Evolutionary conservation across 1,139 yeast genomes (phyloP).

Genomic region (Nakaseomyces delphensis): DNA sequence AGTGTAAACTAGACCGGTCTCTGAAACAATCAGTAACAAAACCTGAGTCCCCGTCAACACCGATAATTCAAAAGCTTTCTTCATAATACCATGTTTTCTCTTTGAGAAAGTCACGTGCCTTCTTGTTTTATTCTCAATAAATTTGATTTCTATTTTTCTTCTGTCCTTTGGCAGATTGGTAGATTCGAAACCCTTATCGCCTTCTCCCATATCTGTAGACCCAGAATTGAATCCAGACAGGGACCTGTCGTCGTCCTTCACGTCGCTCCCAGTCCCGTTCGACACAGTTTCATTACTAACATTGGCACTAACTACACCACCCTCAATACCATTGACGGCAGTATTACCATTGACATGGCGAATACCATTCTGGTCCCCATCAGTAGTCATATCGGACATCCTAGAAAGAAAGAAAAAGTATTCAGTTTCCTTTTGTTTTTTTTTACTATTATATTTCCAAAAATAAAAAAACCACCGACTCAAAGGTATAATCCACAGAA

Average conservation of each 20-base stretch:
- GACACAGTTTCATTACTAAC: too few species aligned
- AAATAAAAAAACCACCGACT: too few species aligned
- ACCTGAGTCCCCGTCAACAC: slow-evolving; percentile 97
- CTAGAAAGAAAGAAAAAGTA: too few species aligned
- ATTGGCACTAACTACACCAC: too few species aligned
- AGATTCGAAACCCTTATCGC: not conserved
- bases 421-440: too few species aligned
- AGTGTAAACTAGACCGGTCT: slow-evolving; percentile 96
- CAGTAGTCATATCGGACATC: too few species aligned
- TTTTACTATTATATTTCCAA: too few species aligned
- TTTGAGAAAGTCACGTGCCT: slow-evolving; percentile 96
- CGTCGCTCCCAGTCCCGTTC: not conserved
- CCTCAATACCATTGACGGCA: not conserved
- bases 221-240: not conserved
- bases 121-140: slow-evolving; percentile 93
- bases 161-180: slow-evolving; percentile 43
- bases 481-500: too few species aligned
- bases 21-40: slow-evolving; percentile 83
- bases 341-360: not conserved
- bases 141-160: slow-evolving; percentile 93
- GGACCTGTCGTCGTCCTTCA: not conserved
- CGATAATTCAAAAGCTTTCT: slow-evolving; percentile 91
- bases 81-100: slow-evolving; percentile 98
- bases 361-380: not conserved
- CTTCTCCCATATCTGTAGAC: not conserved